Evolutionary conservation across 1,284 basidiomycete genomes (phyloP).

Genomic region (Lentinula novae-zelandiae): DNA sequence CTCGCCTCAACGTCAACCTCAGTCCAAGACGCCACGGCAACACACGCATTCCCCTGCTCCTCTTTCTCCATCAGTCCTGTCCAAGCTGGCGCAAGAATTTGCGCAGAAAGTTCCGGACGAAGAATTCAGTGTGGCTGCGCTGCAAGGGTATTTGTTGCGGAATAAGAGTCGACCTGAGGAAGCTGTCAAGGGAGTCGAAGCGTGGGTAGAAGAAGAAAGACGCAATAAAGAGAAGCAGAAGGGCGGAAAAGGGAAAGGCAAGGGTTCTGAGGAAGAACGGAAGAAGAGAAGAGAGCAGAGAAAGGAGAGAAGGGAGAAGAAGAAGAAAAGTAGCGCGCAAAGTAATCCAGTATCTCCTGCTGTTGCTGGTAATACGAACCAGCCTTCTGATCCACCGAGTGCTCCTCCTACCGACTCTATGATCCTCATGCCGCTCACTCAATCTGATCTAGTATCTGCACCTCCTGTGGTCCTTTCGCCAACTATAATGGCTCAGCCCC

Average conservation of each 20-base stretch:
- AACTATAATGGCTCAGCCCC: background rate
- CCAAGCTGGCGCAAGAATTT: constrained; percentile 65
- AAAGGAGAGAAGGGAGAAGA: constrained; percentile 36
- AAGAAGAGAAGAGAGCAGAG: constrained; percentile 44
- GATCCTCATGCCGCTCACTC: background rate
- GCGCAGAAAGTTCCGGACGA: constrained; percentile 74
- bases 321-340: constrained; percentile 27
- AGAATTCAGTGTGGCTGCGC: constrained; percentile 79
- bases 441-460: background rate
- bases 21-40: constrained; percentile 41
- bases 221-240: constrained; percentile 69
- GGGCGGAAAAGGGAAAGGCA: constrained; percentile 45
- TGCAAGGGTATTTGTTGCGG: constrained; percentile 81
- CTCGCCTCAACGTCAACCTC: constrained; percentile 23
- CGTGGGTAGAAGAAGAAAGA: constrained; percentile 71
- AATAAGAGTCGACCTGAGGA: constrained; percentile 76
- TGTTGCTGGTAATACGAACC: background rate
- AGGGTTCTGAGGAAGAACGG: constrained; percentile 39
- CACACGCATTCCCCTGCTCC: constrained; percentile 60
- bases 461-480: background rate
- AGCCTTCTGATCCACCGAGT: background rate
- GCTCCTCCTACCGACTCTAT: background rate
- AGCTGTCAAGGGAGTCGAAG: constrained; percentile 58
- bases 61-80: constrained; percentile 58
- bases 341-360: constrained; percentile 15